Evolutionary conservation across 768 basidiomycete species (phyloP).

Genomic region (Leccinum ochraceum): DNA sequence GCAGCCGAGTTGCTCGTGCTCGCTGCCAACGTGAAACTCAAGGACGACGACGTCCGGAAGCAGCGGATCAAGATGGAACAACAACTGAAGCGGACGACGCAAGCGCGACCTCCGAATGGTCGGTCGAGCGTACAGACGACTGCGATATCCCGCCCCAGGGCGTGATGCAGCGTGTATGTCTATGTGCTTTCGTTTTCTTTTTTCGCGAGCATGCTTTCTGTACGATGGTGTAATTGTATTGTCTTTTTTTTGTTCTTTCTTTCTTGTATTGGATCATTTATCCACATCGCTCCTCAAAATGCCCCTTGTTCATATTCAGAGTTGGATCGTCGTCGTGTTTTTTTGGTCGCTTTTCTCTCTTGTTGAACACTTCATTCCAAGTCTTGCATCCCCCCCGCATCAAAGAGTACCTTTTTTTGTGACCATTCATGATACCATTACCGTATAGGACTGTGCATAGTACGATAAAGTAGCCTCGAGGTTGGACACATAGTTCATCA

Average conservation of each 20-base stretch:
- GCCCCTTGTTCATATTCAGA: neutral
- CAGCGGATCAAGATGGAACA: constrained; percentile 74
- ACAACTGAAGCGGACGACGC: constrained; percentile 63
- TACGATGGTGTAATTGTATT: constrained; percentile 8
- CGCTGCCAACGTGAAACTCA: constrained; percentile 65
- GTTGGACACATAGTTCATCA: constrained; percentile 4
- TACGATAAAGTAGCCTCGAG: constrained; percentile 13
- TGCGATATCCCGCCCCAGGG: constrained; percentile 32
- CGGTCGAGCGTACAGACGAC: constrained; percentile 26
- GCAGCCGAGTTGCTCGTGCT: constrained; percentile 63
- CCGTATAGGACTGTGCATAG: constrained; percentile 18
- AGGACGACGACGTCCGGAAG: constrained; percentile 78
- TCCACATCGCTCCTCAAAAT: neutral
- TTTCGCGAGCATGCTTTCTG: constrained; percentile 14
- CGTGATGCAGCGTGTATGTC: constrained; percentile 9
- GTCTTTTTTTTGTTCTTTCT: neutral
- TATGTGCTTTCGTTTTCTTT: neutral
- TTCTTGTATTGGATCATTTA: neutral
- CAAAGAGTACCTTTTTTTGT: constrained; percentile 13
- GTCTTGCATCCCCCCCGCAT: constrained; percentile 11
- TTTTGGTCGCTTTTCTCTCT: constrained; percentile 1
- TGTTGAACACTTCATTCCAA: neutral
- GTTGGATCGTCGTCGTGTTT: neutral
- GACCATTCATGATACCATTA: constrained; percentile 17
- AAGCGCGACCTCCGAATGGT: constrained; percentile 35